Conservation (phyloP, 139 green algal genomes). For the Gonium pectorale region DNA sequence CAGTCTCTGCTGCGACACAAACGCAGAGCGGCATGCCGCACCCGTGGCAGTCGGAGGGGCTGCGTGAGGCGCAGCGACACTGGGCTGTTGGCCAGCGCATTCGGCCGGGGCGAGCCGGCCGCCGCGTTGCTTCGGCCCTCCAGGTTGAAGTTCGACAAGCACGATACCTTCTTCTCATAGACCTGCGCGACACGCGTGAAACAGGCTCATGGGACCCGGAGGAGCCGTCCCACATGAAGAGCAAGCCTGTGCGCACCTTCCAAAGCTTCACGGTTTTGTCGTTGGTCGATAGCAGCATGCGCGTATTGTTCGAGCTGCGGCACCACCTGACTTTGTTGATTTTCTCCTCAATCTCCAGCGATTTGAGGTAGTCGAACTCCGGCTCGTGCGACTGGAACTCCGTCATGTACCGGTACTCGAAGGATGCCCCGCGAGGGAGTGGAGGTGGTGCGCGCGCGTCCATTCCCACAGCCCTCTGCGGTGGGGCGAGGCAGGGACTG, state of each 20-base stretch:
- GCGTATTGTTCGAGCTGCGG: slow-evolving; percentile 67
- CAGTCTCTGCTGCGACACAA: background rate
- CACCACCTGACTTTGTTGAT: slow-evolving; percentile 98
- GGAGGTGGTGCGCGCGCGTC: slow-evolving; percentile 58
- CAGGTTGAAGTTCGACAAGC: slow-evolving; percentile 90
- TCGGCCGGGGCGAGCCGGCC: slow-evolving; percentile 9
- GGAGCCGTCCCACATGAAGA: no score
- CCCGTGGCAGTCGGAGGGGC: slow-evolving; percentile 28
- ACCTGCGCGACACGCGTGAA: no score
- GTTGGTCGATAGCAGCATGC: slow-evolving; percentile 92
- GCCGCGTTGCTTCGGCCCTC: slow-evolving; percentile 45
- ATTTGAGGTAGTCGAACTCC: slow-evolving; percentile 99
- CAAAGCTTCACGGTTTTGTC: slow-evolving; percentile 99
- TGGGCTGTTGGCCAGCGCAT: slow-evolving; percentile 43
- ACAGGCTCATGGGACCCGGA: no score
- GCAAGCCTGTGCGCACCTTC: no score
- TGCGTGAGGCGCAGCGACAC: slow-evolving; percentile 26
- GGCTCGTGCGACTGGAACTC: slow-evolving; percentile 99
- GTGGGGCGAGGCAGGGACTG: background rate
- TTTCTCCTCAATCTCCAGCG: slow-evolving; percentile 99
- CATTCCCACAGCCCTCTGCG: slow-evolving; percentile 58
- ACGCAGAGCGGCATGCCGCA: background rate
- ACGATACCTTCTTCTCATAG: slow-evolving; percentile 88
- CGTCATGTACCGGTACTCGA: slow-evolving; percentile 97
- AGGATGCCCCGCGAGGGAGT: slow-evolving; percentile 53